A percentile compares a stretch with the other conserved stretches of the same genome.
These are phyloP conservation scores for Kwoniella shivajii DNA, from an alignment of 1,284 basidiomycete genomes.

Conservation along the genomic window DNA sequence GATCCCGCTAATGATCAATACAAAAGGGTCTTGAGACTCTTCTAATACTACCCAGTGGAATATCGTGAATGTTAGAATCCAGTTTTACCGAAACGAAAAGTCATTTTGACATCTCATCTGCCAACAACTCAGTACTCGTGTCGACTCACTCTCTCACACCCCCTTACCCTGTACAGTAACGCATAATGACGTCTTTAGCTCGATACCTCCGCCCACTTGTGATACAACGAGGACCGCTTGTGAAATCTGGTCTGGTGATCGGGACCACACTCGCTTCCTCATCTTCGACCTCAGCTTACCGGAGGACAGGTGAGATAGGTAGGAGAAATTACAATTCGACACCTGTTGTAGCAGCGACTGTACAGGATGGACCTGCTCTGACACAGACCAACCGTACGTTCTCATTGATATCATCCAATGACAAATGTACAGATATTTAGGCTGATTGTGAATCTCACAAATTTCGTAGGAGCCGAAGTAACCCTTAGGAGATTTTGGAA, in stretches of 20 bases:
- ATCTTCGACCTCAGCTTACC: not conserved
- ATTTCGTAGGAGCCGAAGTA: conserved; percentile 70
- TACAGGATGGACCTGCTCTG: conserved; percentile 33
- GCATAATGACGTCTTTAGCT: conserved; percentile 11
- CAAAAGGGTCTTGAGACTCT: too few relatives aligned
- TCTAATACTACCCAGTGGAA: too few relatives aligned
- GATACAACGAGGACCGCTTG: not conserved
- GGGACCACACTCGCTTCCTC: not conserved
- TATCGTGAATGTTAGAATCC: too few relatives aligned
- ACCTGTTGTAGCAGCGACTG: not conserved
- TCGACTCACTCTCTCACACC: not conserved
- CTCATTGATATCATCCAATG: not conserved
- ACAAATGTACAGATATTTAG: too few relatives aligned
- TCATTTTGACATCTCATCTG: too few relatives aligned
- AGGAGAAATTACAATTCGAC: conserved; percentile 9
- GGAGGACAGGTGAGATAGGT: not conserved
- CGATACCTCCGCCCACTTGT: conserved; percentile 5
- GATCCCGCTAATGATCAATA: not conserved
- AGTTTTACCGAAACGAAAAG: too few relatives aligned
- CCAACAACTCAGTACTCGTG: too few relatives aligned
- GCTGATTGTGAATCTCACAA: not conserved
- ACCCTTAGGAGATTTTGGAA: conserved; percentile 91
- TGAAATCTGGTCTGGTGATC: not conserved
- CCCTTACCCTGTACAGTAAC: not conserved
- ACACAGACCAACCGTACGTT: conserved; percentile 45